Base-by-base conservation (phyloP, 306 rosid genomes). In the Rubus parviflorus region DNA sequence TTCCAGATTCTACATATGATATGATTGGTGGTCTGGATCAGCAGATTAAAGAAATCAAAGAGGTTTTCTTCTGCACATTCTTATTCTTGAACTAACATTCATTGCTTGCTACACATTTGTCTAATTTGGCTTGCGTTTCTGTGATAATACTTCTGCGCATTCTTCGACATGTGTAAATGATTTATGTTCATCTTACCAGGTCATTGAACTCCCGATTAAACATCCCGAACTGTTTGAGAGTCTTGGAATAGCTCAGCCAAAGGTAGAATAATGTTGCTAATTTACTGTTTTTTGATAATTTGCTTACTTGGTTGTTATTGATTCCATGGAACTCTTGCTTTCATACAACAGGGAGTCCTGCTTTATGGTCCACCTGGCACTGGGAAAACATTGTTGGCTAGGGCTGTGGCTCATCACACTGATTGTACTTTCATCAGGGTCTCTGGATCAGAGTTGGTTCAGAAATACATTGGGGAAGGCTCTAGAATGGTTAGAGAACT, bases 21-120 rank as follows among this genome's bases (percentile, higher is more conserved):
- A 96, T 96, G 98, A 96, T 96, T 70, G 99, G 99, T 88, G 99
- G 99, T 72, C 91, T 96, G 49, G 99, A 96, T 81, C 99, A 96
- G 87, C 99, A 96, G 84, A 96, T 96, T 81, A 96, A 96, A 75
- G 99, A 96, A 85, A 96, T 96, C 22, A 96, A 96, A 71, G 99
- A 96, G 98, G 99, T 91, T 70, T 40, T 30, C 45, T 63, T 75
- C 61, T 73, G 30, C 38, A 12, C 65, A 25, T 25, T 81, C 77
- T 75, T 61, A 66, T 14, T 64, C 25, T 73, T 70, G 75, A 74
- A 53, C 42, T 51, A 40, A 42, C 12, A 30, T 62, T 56, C 64
- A 35, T 70, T 61, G 67, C 8, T 35, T 54, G 16, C 70, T 16
- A 30, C 41, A 7, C 3, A 57, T 22, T 6, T 70, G 1, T 71